Conservation (phyloP, 2,329 filamentous ascomycete species). For the Diplodia scrobiculata region DNA sequence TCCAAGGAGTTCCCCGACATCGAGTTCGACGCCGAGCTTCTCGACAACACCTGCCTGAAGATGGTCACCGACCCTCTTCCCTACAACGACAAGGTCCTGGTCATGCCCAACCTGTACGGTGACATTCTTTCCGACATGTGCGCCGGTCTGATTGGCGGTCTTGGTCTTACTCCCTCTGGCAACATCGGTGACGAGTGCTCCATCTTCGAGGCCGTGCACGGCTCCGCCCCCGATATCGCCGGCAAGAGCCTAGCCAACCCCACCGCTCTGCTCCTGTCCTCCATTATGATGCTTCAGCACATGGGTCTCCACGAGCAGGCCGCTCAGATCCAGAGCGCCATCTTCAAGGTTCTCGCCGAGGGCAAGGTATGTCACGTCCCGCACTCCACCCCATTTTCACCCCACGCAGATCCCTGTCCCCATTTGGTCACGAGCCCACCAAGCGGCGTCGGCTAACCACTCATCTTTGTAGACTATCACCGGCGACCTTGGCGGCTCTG, state of each 20-base stretch:
- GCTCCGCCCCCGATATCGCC: slow-evolving; percentile 93
- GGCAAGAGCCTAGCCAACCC: slow-evolving; percentile 97
- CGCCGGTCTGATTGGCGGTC: slow-evolving; percentile 95
- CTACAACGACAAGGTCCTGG: slow-evolving; percentile 99
- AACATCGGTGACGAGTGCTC: slow-evolving; percentile 99
- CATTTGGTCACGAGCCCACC: slow-evolving; percentile 4
- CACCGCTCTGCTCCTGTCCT: slow-evolving; percentile 89
- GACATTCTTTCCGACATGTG: slow-evolving; percentile 99
- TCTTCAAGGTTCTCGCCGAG: slow-evolving; percentile 92
- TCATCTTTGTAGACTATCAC: slow-evolving; percentile 65
- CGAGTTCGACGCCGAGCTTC: slow-evolving; percentile 95
- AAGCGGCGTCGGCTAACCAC: slow-evolving; percentile 28
- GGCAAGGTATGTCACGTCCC: slow-evolving; percentile 67
- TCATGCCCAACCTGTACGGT: slow-evolving; percentile 97
- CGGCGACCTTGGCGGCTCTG: slow-evolving; percentile 91
- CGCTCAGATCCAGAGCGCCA: slow-evolving; percentile 85
- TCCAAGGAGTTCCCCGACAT: slow-evolving; percentile 94
- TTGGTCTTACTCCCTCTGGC: slow-evolving; percentile 93
- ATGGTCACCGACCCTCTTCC: slow-evolving; percentile 94
- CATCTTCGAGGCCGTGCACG: slow-evolving; percentile 99
- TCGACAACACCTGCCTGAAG: slow-evolving; percentile 99
- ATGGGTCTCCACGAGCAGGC: slow-evolving; percentile 90
- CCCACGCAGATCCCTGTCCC: slow-evolving; percentile 31
- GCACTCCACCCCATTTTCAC: background rate
- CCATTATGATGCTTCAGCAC: slow-evolving; percentile 99